Evolutionary conservation across 257 asterid genomes (phyloP).

Genomic region (Orobanche coerulescens): DNA sequence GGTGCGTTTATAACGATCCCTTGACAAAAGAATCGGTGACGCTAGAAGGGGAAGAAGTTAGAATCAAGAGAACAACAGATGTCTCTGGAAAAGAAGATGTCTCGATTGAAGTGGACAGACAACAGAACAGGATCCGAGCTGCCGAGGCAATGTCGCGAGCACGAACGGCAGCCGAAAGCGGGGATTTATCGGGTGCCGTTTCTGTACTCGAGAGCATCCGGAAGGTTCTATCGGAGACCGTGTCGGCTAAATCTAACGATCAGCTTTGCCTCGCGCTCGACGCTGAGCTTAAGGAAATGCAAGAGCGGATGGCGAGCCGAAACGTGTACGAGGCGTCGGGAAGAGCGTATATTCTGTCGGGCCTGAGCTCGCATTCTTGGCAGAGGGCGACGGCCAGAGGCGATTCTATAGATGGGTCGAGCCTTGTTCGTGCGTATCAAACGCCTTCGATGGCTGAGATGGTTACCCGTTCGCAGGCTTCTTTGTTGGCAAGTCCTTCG

Average conservation of each 20-base stretch:
- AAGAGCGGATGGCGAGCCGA: slow-evolving; percentile 81
- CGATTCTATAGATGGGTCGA: slow-evolving; percentile 71
- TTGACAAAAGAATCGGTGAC: slow-evolving; percentile 50
- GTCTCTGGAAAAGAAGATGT: slow-evolving; percentile 28
- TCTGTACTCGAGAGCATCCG: slow-evolving; percentile 62
- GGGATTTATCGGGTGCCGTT: slow-evolving; percentile 59
- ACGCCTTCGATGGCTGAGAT: slow-evolving; percentile 93
- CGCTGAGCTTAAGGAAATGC: slow-evolving; percentile 96
- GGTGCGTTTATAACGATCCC: slow-evolving; percentile 57
- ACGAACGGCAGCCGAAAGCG: slow-evolving; percentile 63
- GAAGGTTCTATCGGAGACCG: slow-evolving; percentile 43
- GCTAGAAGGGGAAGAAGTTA: slow-evolving; percentile 45
- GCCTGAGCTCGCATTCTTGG: slow-evolving; percentile 98
- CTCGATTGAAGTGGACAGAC: slow-evolving; percentile 89
- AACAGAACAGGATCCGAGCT: slow-evolving; percentile 66
- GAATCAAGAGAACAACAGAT: slow-evolving; percentile 42
- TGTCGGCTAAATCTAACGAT: slow-evolving; percentile 56
- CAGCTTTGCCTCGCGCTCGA: slow-evolving; percentile 66
- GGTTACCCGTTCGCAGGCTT: slow-evolving; percentile 87
- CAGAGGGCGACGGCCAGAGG: slow-evolving; percentile 99
- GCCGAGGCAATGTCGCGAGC: slow-evolving; percentile 90
- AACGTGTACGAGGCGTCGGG: slow-evolving; percentile 94
- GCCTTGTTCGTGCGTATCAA: slow-evolving; percentile 73
- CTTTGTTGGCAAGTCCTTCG: slow-evolving; percentile 47
- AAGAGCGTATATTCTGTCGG: slow-evolving; percentile 81